phyloP scores from a whole-genome alignment of 1,139 yeast species.

The Citeromyces hawaiiensis region DNA sequence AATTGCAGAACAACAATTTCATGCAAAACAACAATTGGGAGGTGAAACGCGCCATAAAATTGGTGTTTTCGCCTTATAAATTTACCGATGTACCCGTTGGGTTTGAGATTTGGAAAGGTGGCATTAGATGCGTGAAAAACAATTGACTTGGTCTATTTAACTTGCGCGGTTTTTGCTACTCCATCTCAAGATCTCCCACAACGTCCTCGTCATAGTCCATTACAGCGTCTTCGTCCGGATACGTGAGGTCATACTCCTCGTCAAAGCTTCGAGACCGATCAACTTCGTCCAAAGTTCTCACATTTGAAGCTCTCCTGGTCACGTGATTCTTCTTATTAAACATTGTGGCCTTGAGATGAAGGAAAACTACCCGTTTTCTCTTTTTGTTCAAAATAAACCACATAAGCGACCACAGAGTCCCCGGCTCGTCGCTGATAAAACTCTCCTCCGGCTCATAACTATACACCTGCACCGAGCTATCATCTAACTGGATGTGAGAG shows the following conservation, averaged over 20 bases:
- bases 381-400: slow-evolving; percentile 90
- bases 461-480: slow-evolving; percentile 48
- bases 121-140: slow-evolving; percentile 11
- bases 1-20: slow-evolving; percentile 13
- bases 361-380: slow-evolving; percentile 79
- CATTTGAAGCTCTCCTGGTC: slow-evolving; percentile 14
- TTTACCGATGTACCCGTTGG: slow-evolving; percentile 7
- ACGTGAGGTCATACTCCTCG: slow-evolving; percentile 19
- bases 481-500: slow-evolving; percentile 68
- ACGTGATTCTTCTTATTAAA: slow-evolving; percentile 8
- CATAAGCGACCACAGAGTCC: slow-evolving; percentile 79
- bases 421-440: slow-evolving; percentile 65
- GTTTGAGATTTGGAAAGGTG: slow-evolving; percentile 21
- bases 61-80: slow-evolving; percentile 14
- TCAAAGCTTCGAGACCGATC: slow-evolving; percentile 14
- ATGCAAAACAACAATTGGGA: slow-evolving; percentile 17
- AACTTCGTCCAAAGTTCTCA: slow-evolving; percentile 18
- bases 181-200: slow-evolving; percentile 17
- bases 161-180: slow-evolving; percentile 3
- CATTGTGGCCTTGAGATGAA: slow-evolving; percentile 36
- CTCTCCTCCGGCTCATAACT: slow-evolving; percentile 73
- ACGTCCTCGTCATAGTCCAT: slow-evolving; percentile 17
- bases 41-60: slow-evolving; percentile 12
- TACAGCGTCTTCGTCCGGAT: slow-evolving; percentile 8
- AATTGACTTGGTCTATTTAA: neutral